Evolutionary conservation across 192 early-diverging fungal genomes (phyloP).

Genomic region (Gryganskiella cystojenkinii): DNA sequence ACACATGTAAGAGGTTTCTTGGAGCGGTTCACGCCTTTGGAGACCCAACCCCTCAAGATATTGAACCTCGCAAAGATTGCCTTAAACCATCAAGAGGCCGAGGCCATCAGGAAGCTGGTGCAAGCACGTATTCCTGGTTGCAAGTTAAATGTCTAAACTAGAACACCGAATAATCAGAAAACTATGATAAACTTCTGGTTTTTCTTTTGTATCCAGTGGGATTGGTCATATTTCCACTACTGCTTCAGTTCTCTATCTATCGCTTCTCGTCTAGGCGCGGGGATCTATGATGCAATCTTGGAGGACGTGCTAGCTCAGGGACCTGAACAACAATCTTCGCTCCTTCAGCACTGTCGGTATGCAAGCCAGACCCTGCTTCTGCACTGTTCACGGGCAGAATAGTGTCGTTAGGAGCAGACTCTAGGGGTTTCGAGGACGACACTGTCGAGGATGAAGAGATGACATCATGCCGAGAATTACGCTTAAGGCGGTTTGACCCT

Average conservation of each 20-base stretch:
- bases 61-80: constrained; percentile 4
- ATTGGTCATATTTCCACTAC: no score
- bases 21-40: not conserved
- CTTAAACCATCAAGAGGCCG: constrained; percentile 1
- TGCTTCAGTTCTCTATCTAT: no score
- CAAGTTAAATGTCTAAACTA: not conserved
- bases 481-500: no score
- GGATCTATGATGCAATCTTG: constrained; percentile 23
- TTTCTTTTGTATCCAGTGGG: no score
- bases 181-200: no score
- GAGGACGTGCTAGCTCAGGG: constrained; percentile 30
- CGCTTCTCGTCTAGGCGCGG: constrained; percentile 27
- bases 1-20: not conserved
- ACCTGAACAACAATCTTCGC: constrained; percentile 18
- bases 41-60: not conserved
- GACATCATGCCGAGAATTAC: no score
- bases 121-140: not conserved
- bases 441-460: no score
- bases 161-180: no score
- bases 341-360: constrained; percentile 10
- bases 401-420: no score
- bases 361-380: not conserved
- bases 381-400: not conserved
- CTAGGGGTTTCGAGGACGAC: no score
- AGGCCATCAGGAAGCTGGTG: not conserved